Evolutionary conservation across 2,329 filamentous ascomycete species (phyloP).

Genomic region (Cercospora canescens): DNA sequence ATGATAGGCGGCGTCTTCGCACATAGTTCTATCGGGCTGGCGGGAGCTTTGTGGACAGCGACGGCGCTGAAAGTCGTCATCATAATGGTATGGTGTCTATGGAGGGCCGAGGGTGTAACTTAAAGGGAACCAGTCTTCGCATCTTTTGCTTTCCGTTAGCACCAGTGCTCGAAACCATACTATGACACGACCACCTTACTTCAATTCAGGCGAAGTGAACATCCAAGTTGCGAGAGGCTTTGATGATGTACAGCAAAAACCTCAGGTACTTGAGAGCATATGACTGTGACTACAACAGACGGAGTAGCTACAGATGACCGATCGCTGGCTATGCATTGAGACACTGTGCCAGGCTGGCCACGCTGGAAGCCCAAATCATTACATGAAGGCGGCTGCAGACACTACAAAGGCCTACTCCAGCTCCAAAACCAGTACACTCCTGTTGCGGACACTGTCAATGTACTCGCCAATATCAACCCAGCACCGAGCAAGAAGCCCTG

Average conservation of each 20-base stretch:
- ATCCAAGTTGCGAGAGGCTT: too few species aligned
- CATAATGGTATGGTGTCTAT: slow-evolving; percentile 43
- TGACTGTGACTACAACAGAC: too few species aligned
- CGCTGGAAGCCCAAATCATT: too few species aligned
- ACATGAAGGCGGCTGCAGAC: too few species aligned
- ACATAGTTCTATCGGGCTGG: slow-evolving; percentile 52
- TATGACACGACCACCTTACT: too few species aligned
- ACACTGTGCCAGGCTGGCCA: too few species aligned
- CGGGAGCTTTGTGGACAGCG: slow-evolving; percentile 53
- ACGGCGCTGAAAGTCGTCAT: slow-evolving; percentile 42
- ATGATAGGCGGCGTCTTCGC: slow-evolving; percentile 57
- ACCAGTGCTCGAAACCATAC: background rate
- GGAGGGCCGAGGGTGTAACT: slow-evolving; percentile 37
- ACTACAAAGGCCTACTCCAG: slow-evolving; percentile 12
- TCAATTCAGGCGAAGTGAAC: too few species aligned
- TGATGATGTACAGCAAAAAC: too few species aligned
- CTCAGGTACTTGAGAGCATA: too few species aligned
- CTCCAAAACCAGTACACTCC: slow-evolving; percentile 23
- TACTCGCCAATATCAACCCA: slow-evolving; percentile 33
- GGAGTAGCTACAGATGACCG: too few species aligned
- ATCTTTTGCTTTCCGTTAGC: background rate
- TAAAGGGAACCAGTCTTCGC: background rate
- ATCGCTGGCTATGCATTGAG: too few species aligned
- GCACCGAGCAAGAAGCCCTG: slow-evolving; percentile 40
- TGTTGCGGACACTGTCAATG: slow-evolving; percentile 20